phyloP scores from a whole-genome alignment of 1,284 basidiomycete species.

The Puccinia hordei region DNA sequence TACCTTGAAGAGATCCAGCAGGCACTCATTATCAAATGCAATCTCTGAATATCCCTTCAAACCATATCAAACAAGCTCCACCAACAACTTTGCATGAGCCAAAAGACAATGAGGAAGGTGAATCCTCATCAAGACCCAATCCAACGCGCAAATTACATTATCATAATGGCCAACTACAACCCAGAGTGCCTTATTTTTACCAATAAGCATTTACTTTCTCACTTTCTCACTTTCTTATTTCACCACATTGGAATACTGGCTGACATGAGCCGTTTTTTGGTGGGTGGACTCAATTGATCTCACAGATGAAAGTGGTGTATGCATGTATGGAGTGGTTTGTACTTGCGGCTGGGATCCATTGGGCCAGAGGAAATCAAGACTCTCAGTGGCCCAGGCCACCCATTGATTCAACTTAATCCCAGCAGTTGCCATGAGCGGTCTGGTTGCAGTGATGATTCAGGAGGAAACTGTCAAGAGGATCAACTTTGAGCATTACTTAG shows the following conservation, averaged over 20 bases:
- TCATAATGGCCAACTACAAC: not conserved
- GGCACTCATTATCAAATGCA: too few relatives aligned
- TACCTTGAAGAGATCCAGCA: too few relatives aligned
- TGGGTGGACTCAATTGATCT: too few relatives aligned
- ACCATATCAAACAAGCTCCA: slow-evolving; percentile 10
- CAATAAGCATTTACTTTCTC: not conserved
- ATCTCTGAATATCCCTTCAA: not conserved
- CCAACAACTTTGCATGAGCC: not conserved
- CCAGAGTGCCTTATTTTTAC: not conserved
- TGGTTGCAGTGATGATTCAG: not conserved
- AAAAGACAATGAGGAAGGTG: not conserved
- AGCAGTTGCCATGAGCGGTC: not conserved
- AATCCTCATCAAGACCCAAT: not conserved
- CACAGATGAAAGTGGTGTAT: too few relatives aligned
- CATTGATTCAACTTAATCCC: too few relatives aligned
- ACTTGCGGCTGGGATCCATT: too few relatives aligned
- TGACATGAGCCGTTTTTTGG: too few relatives aligned
- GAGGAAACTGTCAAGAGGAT: not conserved
- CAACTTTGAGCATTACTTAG: not conserved
- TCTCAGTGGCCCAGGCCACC: too few relatives aligned
- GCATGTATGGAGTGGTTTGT: too few relatives aligned
- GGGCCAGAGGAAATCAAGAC: too few relatives aligned
- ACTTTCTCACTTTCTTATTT: too few relatives aligned
- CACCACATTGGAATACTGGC: too few relatives aligned
- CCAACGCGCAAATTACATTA: not conserved